Conservation (phyloP, 2,329 filamentous ascomycete species). For the Aspergillus costaricaensis region DNA sequence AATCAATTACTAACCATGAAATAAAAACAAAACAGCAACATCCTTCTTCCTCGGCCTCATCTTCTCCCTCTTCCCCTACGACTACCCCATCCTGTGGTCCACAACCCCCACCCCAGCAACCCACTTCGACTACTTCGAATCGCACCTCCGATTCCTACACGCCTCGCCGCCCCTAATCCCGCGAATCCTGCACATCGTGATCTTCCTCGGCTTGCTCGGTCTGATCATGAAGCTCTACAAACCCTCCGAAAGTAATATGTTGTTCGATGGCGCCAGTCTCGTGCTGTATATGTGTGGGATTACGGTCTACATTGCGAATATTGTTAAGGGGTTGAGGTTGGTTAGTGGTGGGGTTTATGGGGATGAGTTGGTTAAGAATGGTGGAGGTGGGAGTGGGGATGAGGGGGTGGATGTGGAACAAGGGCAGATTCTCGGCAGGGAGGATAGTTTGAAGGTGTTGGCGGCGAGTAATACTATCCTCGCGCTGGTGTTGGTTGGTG, state of each 20-base stretch:
- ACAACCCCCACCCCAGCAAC: slow-evolving; percentile 44
- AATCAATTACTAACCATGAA: background rate
- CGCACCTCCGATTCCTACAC: slow-evolving; percentile 88
- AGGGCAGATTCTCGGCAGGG: slow-evolving; percentile 72
- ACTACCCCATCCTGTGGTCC: slow-evolving; percentile 53
- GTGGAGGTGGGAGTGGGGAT: slow-evolving; percentile 13
- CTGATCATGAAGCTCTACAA: slow-evolving; percentile 95
- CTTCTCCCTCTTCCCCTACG: slow-evolving; percentile 95
- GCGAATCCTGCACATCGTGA: slow-evolving; percentile 91
- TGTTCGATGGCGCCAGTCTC: slow-evolving; percentile 78
- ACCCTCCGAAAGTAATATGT: slow-evolving; percentile 88
- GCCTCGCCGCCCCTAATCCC: slow-evolving; percentile 87
- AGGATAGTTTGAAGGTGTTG: slow-evolving; percentile 88
- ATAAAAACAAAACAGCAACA: slow-evolving; percentile 59
- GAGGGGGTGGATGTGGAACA: slow-evolving; percentile 48
- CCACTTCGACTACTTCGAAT: slow-evolving; percentile 84
- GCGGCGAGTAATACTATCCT: slow-evolving; percentile 95
- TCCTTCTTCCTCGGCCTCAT: slow-evolving; percentile 98
- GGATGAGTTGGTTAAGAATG: slow-evolving; percentile 32
- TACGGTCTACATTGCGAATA: slow-evolving; percentile 92
- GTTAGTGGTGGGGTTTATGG: slow-evolving; percentile 73
- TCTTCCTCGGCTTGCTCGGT: slow-evolving; percentile 82
- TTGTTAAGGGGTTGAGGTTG: slow-evolving; percentile 88
- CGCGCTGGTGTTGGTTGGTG: slow-evolving; percentile 85
- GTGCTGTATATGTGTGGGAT: slow-evolving; percentile 81